phyloP scores from a whole-genome alignment of 1,139 yeast species.

The Sugiyamaella castrensis region DNA sequence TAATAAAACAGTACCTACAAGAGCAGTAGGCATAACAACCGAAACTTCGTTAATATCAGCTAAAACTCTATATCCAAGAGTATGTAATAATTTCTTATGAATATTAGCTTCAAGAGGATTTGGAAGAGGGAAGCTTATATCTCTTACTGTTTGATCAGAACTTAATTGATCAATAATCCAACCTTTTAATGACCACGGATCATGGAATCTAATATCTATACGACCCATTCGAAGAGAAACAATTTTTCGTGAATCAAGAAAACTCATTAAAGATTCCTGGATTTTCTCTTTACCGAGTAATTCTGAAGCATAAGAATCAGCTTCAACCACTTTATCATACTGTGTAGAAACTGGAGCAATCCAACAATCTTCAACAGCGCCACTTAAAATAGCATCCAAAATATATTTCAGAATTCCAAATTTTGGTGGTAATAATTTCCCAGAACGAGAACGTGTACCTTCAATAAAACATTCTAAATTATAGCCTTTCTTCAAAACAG shows the following conservation, averaged over 20 bases:
- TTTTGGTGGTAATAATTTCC: slow-evolving; percentile 61
- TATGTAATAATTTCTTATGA: slow-evolving; percentile 34
- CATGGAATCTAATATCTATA: slow-evolving; percentile 42
- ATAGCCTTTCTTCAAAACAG: slow-evolving; percentile 49
- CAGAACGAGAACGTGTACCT: slow-evolving; percentile 66
- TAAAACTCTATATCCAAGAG: slow-evolving; percentile 42
- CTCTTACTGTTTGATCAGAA: slow-evolving; percentile 9
- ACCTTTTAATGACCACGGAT: slow-evolving; percentile 42
- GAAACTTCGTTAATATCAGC: slow-evolving; percentile 43
- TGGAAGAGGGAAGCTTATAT: slow-evolving; percentile 13
- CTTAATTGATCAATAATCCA: slow-evolving; percentile 37
- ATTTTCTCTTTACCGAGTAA: slow-evolving; percentile 59
- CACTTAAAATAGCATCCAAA: slow-evolving; percentile 46
- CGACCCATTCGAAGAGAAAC: slow-evolving; percentile 42
- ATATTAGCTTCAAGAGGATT: slow-evolving; percentile 20
- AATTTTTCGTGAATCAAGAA: slow-evolving; percentile 38
- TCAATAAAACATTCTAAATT: slow-evolving; percentile 64
- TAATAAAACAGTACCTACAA: slow-evolving; percentile 43
- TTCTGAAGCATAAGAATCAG: slow-evolving; percentile 60
- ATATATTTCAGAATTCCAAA: slow-evolving; percentile 60
- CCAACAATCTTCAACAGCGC: slow-evolving; percentile 45
- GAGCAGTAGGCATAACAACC: slow-evolving; percentile 46
- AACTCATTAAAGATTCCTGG: slow-evolving; percentile 38
- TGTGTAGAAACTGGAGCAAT: slow-evolving; percentile 60
- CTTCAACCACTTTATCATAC: slow-evolving; percentile 65